phyloP scores from a whole-genome alignment of 2,329 filamentous ascomycete species.

The Didymella lethalis region DNA sequence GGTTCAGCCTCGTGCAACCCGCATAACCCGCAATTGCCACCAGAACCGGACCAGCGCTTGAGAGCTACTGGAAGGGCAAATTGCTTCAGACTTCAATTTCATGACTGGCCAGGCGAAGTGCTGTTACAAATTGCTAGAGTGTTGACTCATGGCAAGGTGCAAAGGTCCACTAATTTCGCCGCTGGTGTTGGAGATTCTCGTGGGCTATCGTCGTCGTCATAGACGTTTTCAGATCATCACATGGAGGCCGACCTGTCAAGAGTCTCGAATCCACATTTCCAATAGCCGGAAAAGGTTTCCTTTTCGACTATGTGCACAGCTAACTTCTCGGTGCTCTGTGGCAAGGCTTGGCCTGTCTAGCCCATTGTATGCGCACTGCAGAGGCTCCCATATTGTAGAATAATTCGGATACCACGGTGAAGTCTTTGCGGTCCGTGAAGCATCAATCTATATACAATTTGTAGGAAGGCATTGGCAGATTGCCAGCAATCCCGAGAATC shows the following conservation, averaged over 20 bases:
- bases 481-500: too few relatives aligned
- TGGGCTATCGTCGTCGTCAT: conserved; percentile 36
- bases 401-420: too few relatives aligned
- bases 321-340: background rate
- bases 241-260: conserved; percentile 7
- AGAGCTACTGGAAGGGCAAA: background rate
- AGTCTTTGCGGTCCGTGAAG: too few relatives aligned
- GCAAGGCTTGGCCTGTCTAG: background rate
- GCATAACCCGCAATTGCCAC: conserved; percentile 7
- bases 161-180: conserved; percentile 19
- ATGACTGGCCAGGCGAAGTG: conserved; percentile 1
- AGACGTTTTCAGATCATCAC: conserved; percentile 34
- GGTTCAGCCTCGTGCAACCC: conserved; percentile 4
- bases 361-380: too few relatives aligned
- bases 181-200: conserved; percentile 31
- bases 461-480: too few relatives aligned
- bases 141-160: conserved; percentile 10
- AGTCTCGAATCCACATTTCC: background rate
- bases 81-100: background rate
- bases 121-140: conserved; percentile 13
- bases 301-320: background rate
- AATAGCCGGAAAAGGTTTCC: conserved; percentile 16
- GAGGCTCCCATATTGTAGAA: too few relatives aligned
- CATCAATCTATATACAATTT: too few relatives aligned
- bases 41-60: background rate